phyloP scores from a whole-genome alignment of 2,329 filamentous ascomycete genomes.

The Penicillium sp. region DNA sequence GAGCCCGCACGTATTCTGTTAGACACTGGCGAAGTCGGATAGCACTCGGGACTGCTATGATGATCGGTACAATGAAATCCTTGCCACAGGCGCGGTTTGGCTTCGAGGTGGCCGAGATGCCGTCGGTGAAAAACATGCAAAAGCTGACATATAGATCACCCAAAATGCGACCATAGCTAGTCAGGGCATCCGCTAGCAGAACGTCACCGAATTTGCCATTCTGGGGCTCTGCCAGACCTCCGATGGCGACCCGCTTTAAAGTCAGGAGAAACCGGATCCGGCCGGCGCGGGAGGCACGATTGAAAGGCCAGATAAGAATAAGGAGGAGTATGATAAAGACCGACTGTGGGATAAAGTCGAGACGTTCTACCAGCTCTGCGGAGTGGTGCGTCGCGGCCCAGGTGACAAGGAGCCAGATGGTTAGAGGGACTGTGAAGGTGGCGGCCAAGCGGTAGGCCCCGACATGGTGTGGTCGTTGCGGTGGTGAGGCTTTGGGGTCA shows the following conservation, averaged over 20 bases:
- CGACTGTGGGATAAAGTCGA: slow-evolving; percentile 82
- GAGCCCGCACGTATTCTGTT: slow-evolving; percentile 78
- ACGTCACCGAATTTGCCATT: slow-evolving; percentile 96
- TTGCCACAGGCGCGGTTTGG: slow-evolving; percentile 84
- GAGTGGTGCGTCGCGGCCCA: slow-evolving; percentile 77
- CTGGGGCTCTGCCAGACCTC: slow-evolving; percentile 79
- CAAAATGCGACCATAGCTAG: slow-evolving; percentile 89
- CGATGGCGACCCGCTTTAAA: slow-evolving; percentile 75
- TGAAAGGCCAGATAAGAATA: slow-evolving; percentile 72
- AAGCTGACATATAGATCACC: slow-evolving; percentile 84
- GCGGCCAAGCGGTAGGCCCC: slow-evolving; percentile 85
- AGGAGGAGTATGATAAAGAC: slow-evolving; percentile 73
- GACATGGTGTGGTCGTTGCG: slow-evolving; percentile 72
- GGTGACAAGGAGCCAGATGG: slow-evolving; percentile 73
- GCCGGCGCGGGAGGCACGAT: slow-evolving; percentile 67
- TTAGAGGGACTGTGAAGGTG: slow-evolving; percentile 70
- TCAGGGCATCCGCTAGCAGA: slow-evolving; percentile 87
- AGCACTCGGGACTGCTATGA: slow-evolving; percentile 78
- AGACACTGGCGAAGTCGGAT: slow-evolving; percentile 91
- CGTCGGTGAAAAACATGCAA: slow-evolving; percentile 83
- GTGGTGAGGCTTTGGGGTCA: slow-evolving; percentile 41
- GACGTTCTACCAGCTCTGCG: slow-evolving; percentile 67
- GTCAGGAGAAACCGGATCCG: slow-evolving; percentile 74
- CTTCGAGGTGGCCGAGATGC: slow-evolving; percentile 71
- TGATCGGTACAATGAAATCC: slow-evolving; percentile 73